These are phyloP conservation scores for Psilocybe azurescens DNA, from an alignment of 768 basidiomycete genomes.

Conservation along the genomic window DNA sequence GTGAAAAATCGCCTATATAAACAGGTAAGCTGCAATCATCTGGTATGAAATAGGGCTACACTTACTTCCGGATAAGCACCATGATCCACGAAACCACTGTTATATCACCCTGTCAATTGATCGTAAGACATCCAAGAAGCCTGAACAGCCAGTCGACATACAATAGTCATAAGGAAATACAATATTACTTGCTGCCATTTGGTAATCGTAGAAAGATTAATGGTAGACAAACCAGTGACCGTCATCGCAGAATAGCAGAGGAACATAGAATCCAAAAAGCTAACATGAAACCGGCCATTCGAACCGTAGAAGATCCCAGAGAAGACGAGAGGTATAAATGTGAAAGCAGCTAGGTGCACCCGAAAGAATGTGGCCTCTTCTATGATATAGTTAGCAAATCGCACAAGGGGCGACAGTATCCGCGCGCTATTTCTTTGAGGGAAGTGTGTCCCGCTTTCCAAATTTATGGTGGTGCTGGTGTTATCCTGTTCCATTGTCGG, in stretches of 20 bases:
- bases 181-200: constrained; percentile 54
- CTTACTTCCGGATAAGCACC: constrained; percentile 66
- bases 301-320: constrained; percentile 70
- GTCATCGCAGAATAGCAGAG: constrained; percentile 66
- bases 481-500: background rate
- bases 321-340: constrained; percentile 60
- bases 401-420: constrained; percentile 1
- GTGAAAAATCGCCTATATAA: constrained; percentile 46
- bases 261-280: constrained; percentile 63
- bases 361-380: constrained; percentile 54
- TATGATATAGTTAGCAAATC: constrained; percentile 13
- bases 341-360: constrained; percentile 53
- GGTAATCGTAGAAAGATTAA: constrained; percentile 56
- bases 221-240: constrained; percentile 50
- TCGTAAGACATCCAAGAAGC: too few species aligned
- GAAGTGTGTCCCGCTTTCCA: background rate
- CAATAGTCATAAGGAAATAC: constrained; percentile 58
- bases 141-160: constrained; percentile 26
- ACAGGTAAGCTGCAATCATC: background rate
- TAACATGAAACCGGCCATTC: constrained; percentile 57
- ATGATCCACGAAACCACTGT: constrained; percentile 67
- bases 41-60: background rate
- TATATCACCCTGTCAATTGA: constrained; percentile 43
- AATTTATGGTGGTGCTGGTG: background rate
- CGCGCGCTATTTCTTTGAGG: background rate